Evolutionary conservation across 306 rosid genomes (phyloP), one percentile per base, ranked within the genome.

Genomic region (Mimosa pudica): DNA sequence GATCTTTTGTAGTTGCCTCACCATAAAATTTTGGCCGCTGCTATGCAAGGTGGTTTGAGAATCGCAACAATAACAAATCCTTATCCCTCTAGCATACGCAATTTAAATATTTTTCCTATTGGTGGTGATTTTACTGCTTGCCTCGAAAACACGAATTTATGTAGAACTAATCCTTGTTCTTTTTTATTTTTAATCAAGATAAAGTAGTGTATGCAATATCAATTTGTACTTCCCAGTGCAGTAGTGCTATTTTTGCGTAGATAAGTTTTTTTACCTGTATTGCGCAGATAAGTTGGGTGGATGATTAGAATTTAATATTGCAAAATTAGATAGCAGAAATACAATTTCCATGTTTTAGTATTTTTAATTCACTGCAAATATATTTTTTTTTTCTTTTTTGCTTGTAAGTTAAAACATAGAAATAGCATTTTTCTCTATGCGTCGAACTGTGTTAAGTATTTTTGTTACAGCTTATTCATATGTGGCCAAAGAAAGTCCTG

Each of bases 61-160:
- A 14, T 42, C 55, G 9, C 16, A 24, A 24, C 30, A 24, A 24
- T 24, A 24, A 24, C 30, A 24, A 24, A 24, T 0, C 0, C 30
- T 24, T 24, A 24, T 24, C 30, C 0, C 30, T 0, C 30, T 24
- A 24, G 30, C 30, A 1, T 30, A 45, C 55, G 12, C 73, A 9
- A n/a, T n/a, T 66, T 20, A 12, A 66, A 66, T 17, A n/a, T 66
- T 20, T 11, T 69, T 52, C 12, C 30, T 69, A 18, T 45, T 69
- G 73, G 73, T 69, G 73, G 54, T 52, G 10, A 69, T 52, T 18
- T 42, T 69, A 44, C 38, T n/a, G 48, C n/a, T n/a, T 4, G 10
- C 35, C 73, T n/a, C 33, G 52, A 67, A 67, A 67, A 17, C 51
- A 42, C 5, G 8, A 7, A 67, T 67, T 67, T 67, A 38, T 42